Evolutionary conservation across 2,329 filamentous ascomycete genomes (phyloP).

Genomic region (Fusarium fracticaudum): DNA sequence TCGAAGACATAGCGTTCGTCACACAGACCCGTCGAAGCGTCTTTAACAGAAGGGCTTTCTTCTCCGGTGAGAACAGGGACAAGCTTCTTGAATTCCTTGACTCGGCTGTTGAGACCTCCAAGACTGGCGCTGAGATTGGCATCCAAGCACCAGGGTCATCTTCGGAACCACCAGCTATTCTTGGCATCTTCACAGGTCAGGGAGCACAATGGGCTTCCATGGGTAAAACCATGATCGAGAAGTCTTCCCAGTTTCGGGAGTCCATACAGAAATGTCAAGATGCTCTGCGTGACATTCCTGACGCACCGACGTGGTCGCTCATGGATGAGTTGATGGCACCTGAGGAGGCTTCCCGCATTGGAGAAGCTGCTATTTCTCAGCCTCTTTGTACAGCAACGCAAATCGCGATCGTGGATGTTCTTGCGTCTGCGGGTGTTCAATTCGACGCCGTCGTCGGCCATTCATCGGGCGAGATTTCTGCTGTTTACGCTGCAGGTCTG

Average conservation of each 20-base stretch:
- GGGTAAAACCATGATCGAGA: not conserved
- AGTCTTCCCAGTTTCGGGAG: not conserved
- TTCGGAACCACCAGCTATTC: not conserved
- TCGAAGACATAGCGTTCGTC: not conserved
- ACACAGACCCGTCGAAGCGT: not conserved
- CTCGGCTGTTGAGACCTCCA: not conserved
- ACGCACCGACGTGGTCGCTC: not conserved
- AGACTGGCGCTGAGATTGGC: not conserved
- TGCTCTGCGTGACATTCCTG: not conserved
- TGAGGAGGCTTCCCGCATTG: not conserved
- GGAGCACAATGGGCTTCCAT: constrained; percentile 1
- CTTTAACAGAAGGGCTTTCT: not conserved
- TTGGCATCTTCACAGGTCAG: not conserved
- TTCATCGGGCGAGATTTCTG: constrained; percentile 9
- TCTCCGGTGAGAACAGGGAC: not conserved
- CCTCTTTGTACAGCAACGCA: not conserved
- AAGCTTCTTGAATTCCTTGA: not conserved
- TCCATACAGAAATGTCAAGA: not conserved
- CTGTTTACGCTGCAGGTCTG: not conserved
- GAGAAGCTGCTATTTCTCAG: constrained; percentile 1
- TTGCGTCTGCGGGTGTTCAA: not conserved
- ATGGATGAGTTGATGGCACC: not conserved
- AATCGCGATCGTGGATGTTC: not conserved
- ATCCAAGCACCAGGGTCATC: not conserved
- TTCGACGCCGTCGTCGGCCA: not conserved